Evolutionary conservation across 495 filamentous ascomycete genomes (phyloP).

Genomic region (Penicillium paradoxum): DNA sequence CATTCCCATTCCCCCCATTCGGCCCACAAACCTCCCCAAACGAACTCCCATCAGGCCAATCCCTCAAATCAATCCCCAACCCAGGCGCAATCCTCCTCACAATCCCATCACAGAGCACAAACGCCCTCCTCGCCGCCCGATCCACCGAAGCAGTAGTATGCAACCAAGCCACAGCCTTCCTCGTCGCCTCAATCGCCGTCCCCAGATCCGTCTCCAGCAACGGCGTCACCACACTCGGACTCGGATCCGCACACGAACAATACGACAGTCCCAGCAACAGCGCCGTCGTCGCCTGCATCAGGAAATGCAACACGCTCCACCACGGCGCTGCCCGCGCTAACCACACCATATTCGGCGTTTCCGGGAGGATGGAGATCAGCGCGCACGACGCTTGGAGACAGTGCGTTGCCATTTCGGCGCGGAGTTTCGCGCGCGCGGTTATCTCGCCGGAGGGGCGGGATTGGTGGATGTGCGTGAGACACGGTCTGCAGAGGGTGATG

Average conservation of each 20-base stretch:
- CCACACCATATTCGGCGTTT: conserved; percentile 29
- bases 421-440: conserved; percentile 37
- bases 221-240: not conserved
- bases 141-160: conserved; percentile 40
- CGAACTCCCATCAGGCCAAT: conserved; percentile 21
- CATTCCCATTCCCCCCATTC: not conserved
- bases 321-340: conserved; percentile 50
- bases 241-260: conserved; percentile 17
- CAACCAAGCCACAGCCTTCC: conserved; percentile 49
- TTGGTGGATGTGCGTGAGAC: conserved; percentile 32
- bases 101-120: conserved; percentile 34
- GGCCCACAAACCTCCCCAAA: not conserved
- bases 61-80: conserved; percentile 26
- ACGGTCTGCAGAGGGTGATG: conserved; percentile 57
- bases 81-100: conserved; percentile 25
- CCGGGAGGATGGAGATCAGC: conserved; percentile 48
- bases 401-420: conserved; percentile 43
- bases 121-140: conserved; percentile 45
- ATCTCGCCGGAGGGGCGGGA: conserved; percentile 7
- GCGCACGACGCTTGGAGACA: conserved; percentile 54
- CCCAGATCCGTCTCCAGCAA: conserved; percentile 10
- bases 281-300: conserved; percentile 58
- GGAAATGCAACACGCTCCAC: conserved; percentile 58
- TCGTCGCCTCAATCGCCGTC: conserved; percentile 37
- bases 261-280: conserved; percentile 51